Percentiles rank a stretch among this genome's conserved stretches.
Evolutionary conservation across 1,284 basidiomycete species (phyloP).

Genomic region (Ceratobasidium sp.): DNA sequence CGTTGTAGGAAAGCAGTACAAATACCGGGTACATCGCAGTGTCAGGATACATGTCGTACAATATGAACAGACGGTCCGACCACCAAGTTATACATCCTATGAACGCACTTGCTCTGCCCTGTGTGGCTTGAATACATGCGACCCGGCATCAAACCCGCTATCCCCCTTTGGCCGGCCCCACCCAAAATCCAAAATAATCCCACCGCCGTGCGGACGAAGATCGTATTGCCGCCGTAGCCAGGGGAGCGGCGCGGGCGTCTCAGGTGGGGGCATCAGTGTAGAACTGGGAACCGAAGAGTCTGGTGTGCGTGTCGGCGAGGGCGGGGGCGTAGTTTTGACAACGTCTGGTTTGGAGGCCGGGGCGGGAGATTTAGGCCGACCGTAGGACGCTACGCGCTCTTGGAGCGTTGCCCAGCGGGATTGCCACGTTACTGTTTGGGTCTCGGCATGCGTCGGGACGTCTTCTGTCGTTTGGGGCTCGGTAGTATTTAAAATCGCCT

Average conservation of each 20-base stretch:
- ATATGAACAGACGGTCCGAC: background rate
- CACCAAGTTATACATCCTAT: no score
- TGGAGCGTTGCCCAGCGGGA: constrained; percentile 23
- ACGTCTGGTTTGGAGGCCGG: background rate
- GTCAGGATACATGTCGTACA: constrained; percentile 3
- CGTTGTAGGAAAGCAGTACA: no score
- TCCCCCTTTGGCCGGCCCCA: constrained; percentile 41
- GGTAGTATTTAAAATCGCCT: background rate
- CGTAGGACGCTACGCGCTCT: constrained; percentile 18
- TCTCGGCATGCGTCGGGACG: background rate
- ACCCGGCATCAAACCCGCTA: background rate
- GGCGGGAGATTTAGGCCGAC: background rate
- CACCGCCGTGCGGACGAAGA: constrained; percentile 74
- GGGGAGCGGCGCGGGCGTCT: background rate
- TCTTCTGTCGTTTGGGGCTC: background rate
- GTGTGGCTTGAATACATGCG: background rate
- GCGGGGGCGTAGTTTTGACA: background rate
- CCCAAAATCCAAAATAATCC: constrained; percentile 74
- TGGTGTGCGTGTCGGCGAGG: background rate
- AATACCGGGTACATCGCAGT: background rate
- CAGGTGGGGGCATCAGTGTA: background rate
- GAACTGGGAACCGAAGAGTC: no score
- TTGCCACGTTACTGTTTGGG: background rate
- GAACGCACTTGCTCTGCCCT: background rate
- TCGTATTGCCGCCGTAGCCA: constrained; percentile 64